Evolutionary conservation across 2,329 filamentous ascomycete genomes (phyloP), one percentile per base, ranked within the genome.

Genomic region (Neodidymelliopsis sp.): DNA sequence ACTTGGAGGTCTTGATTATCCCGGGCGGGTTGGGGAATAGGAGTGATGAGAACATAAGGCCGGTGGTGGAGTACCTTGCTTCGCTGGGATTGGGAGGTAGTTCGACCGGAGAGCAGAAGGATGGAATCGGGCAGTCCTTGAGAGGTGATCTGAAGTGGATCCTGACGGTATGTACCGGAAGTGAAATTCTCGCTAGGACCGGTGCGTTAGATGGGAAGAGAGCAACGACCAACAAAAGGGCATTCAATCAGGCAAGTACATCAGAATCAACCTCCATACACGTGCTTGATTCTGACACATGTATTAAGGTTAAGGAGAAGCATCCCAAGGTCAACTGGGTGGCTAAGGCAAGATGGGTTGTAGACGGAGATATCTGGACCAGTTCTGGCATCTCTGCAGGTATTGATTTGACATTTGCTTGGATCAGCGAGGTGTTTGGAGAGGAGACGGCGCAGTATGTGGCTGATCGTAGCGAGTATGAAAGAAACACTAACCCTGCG

Each of bases 161-260:
- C 10, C 74, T 90, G 31, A 87, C 85, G 0, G 78, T 90, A 1
- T 90, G 87, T 67, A 90, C 85, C 2, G 87, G 87, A 0, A 77
- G 82, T 4, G 79, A 79, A 2, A 68, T 88, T 4, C 76, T 82
- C 0, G 86, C 86, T 0, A 72, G 75, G 31, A 75, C 84, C 0
- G 86, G 86, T 0, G 67, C 88, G 2, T 66, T 90, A 22, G 79
- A 88, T 51, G 82, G 83, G 0, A 75, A 73, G 52, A 72, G 77
- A 12, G 87, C 85, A 4, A 90, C 87, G 3, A 86, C 83, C 12
- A 90, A 89, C 65, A 90, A 89, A 70, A 69, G 69, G 6, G 76
- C 78, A 0, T 89, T 81, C 76, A 67, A 70, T 19, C 60, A 60
- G 6, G 64, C 66, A 60, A 15, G 61, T 60, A 11, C 1, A 34